Evolutionary conservation across 306 rosid species (phyloP).

Genomic region (Amphicarpaea edgeworthii): DNA sequence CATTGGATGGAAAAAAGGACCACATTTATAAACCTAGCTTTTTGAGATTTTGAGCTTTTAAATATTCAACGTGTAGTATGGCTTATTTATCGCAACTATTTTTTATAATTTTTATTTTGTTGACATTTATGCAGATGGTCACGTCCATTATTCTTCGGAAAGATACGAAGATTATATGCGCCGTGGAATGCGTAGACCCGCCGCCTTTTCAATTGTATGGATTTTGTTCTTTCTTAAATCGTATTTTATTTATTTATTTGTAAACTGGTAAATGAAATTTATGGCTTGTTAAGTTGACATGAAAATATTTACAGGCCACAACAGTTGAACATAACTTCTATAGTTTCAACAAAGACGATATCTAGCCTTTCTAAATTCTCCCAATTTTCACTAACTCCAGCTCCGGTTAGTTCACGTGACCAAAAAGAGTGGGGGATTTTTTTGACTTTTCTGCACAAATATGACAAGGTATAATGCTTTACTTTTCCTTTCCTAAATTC

Average conservation of each 20-base stretch:
- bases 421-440: constrained; percentile 55
- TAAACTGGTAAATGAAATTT: neutral
- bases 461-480: constrained; percentile 49
- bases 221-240: neutral
- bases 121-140: constrained; percentile 47
- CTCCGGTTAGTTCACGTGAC: constrained; percentile 40
- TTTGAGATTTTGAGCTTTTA: neutral
- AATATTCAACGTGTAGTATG: neutral
- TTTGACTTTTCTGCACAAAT: constrained; percentile 28
- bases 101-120: neutral
- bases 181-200: constrained; percentile 17
- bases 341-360: constrained; percentile 23
- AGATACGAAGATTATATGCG: constrained; percentile 55
- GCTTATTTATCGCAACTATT: neutral
- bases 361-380: constrained; percentile 41
- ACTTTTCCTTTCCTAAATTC: neutral
- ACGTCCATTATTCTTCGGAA: constrained; percentile 44
- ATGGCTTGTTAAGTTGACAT: constrained; percentile 5
- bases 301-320: constrained; percentile 52
- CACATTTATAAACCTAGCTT: too few species aligned
- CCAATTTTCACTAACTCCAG: constrained; percentile 49
- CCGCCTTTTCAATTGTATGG: constrained; percentile 51
- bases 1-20: too few species aligned
- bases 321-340: constrained; percentile 34
- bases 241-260: neutral